Conservation (phyloP, 768 basidiomycete genomes). For the Suillus tomentosus region DNA sequence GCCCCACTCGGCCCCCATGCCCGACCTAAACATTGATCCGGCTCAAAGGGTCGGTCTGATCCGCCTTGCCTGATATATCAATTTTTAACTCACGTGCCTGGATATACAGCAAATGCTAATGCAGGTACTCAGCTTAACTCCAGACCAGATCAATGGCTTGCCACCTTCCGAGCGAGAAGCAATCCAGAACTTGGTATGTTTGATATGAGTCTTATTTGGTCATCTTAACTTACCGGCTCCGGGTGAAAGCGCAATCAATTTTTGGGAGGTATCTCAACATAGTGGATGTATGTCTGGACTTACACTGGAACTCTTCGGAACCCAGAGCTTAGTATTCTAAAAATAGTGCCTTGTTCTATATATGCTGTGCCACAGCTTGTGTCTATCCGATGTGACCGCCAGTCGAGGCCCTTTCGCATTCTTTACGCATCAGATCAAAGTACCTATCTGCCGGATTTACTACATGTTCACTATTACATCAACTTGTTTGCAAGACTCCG, state of each 20-base stretch:
- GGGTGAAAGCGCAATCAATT: conserved; percentile 35
- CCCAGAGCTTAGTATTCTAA: background rate
- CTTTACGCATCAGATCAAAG: background rate
- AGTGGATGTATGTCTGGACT: background rate
- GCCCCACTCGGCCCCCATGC: conserved; percentile 35
- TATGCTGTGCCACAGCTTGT: conserved; percentile 9
- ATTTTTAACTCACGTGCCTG: conserved; percentile 19
- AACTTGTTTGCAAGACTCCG: conserved; percentile 57
- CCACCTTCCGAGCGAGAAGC: conserved; percentile 78
- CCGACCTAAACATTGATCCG: conserved; percentile 45
- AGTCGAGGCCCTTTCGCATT: conserved; percentile 2
- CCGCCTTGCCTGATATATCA: conserved; percentile 18
- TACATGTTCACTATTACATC: conserved; percentile 17
- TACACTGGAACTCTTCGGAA: background rate
- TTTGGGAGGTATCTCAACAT: conserved; percentile 35
- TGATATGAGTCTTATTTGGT: conserved; percentile 28
- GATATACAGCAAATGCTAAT: conserved; percentile 71
- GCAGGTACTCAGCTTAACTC: conserved; percentile 81
- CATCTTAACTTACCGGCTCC: background rate
- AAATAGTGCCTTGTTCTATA: background rate
- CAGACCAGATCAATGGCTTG: conserved; percentile 80
- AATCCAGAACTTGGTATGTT: conserved; percentile 75
- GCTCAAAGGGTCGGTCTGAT: conserved; percentile 46
- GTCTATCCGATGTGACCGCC: conserved; percentile 1
- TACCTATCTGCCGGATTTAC: background rate